Conservation (phyloP, 202 grass and related monocot genomes). For the Elaeis oleifera region DNA sequence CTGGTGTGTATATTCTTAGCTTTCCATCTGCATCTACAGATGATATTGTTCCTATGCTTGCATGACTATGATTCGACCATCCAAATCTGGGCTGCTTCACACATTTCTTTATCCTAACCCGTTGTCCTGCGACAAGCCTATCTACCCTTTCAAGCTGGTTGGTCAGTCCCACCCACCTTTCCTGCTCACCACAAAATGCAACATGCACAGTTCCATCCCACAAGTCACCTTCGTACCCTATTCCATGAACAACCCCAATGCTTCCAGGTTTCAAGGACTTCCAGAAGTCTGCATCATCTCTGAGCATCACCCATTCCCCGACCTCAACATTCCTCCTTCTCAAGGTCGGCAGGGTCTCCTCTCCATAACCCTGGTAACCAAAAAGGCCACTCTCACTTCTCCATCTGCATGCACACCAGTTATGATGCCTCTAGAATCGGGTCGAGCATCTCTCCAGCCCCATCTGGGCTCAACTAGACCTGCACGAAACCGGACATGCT, state of each 20-base stretch:
- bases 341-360: constrained; percentile 91
- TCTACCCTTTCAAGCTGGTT: constrained; percentile 50
- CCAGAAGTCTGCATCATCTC: constrained; percentile 44
- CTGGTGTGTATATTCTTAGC: constrained; percentile 90
- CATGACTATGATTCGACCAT: constrained; percentile 87
- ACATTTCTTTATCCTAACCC: constrained; percentile 63
- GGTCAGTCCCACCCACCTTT: constrained; percentile 81
- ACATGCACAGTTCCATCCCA: constrained; percentile 92
- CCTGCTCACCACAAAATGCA: constrained; percentile 88
- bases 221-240: constrained; percentile 67
- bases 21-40: constrained; percentile 96
- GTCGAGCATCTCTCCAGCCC: constrained; percentile 90
- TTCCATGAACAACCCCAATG: constrained; percentile 84
- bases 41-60: constrained; percentile 83
- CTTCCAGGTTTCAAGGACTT: constrained; percentile 81
- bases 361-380: constrained; percentile 68
- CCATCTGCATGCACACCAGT: constrained; percentile 90
- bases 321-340: constrained; percentile 76
- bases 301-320: constrained; percentile 78
- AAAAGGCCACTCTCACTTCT: constrained; percentile 85
- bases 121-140: constrained; percentile 75
- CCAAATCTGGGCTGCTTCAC: constrained; percentile 95
- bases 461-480: constrained; percentile 87
- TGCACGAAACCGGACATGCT: constrained; percentile 65
- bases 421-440: constrained; percentile 86